Base-by-base conservation (phyloP, 768 basidiomycete genomes). In the Leucogyrophana mollusca region DNA sequence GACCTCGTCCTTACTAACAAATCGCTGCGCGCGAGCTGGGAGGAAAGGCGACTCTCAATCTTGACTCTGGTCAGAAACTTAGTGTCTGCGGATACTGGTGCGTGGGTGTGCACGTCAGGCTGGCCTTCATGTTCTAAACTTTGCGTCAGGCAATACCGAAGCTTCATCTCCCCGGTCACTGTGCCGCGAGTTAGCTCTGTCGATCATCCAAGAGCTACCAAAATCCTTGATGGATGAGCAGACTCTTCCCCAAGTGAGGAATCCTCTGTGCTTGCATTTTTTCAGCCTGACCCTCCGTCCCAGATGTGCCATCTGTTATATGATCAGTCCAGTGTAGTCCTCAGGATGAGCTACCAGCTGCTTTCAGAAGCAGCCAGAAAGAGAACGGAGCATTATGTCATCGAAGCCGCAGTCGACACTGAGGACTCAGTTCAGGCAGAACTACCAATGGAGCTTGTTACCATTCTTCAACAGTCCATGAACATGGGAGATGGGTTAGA, bases 271-370 rank as follows among this genome's bases (percentile, higher is more conserved):
- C 10, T 17, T 18, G 32, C 22, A 25, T 20, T 6, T 24, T 14
- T 14, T 42, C 45, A 20, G 43, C 17, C 41, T 55, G 33, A 49
- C 34, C 13, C 22, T 11, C 22, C 13, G 23, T 21, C 40, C 0
- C 54, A 94, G 90, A 87, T 94, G 77, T 85, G 83, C 49, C 85
- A 90, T 57, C 73, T 96, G 6, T 68, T 97, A 14, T 72, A 71
- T 14, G 90, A 94, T 38, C 62, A 73, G 1, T 79, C 74, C 14
- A 73, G 58, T 4, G 73, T 79, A 18, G 83, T 93, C 2, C 92
- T 94, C 59, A 81, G 80, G 59, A 83, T 85, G 69, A 80, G 87
- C 0, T 93, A 94, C 59, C 73, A 77, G 35, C 72, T 96, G 2
- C 73, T 95, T 20, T 77, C 73, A 27, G 72, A 72, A 36, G 85